Conservation (phyloP, 257 asterid species). For the Plectranthus barbatus region DNA sequence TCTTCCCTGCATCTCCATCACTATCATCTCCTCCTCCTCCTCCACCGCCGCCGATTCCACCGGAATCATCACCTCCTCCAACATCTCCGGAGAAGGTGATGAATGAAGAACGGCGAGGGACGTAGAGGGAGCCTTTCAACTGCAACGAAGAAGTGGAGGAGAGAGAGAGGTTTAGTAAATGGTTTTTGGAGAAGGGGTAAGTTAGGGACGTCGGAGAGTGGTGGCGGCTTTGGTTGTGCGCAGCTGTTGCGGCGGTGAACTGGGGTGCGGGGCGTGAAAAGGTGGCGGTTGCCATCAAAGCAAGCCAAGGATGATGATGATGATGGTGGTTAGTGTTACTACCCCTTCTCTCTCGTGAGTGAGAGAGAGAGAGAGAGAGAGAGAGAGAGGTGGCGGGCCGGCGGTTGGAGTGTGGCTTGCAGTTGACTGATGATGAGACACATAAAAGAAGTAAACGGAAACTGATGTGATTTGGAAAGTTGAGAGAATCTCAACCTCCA, state of each 20-base stretch:
- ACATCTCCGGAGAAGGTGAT: conserved; percentile 27
- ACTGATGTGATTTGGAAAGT: not conserved
- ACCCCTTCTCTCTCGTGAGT: not conserved
- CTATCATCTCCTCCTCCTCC: conserved; percentile 21
- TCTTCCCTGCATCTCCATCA: conserved; percentile 60
- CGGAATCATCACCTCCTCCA: conserved; percentile 25
- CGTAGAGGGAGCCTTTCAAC: conserved; percentile 6
- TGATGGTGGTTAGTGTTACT: not conserved
- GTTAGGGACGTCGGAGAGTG: conserved; percentile 12
- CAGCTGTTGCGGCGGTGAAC: conserved; percentile 8
- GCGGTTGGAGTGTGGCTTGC: conserved; percentile 2
- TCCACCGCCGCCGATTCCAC: conserved; percentile 21
- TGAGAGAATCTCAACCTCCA: conserved; percentile 7
- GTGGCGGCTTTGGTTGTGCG: conserved; percentile 11
- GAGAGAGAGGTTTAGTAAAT: conserved; percentile 6
- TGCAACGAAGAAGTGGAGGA: conserved; percentile 20
- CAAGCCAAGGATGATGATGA: not conserved
- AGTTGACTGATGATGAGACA: conserved; percentile 12
- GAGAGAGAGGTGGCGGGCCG: conserved; percentile 5
- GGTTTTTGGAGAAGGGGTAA: conserved; percentile 19
- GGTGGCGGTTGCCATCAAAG: conserved; percentile 22
- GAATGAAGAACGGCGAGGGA: conserved; percentile 29
- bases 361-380: not conserved
- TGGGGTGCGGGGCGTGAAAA: conserved; percentile 29
- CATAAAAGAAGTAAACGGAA: not conserved